Evolutionary conservation across 345 rosid species (phyloP), one percentile per base, ranked within the genome.

Genomic region (Populus tremula): DNA sequence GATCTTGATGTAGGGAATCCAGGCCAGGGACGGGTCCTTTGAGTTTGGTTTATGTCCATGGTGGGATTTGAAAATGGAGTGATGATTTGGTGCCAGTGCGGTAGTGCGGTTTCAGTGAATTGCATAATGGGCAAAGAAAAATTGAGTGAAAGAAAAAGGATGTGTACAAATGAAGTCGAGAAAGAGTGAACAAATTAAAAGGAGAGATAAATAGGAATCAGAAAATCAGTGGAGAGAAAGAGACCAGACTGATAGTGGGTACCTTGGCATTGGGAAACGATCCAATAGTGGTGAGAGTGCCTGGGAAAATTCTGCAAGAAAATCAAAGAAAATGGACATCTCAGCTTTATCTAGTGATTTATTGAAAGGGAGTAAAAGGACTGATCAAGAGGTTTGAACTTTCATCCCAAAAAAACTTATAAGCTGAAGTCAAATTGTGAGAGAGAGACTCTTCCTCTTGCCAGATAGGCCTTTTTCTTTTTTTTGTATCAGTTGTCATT

Each of bases 241-340:
- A 85, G 96, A 94, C 93, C 81, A 86, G 91, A 90, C 96, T 87
- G 82, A 59, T 3, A 80, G 87, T 84, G 91, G 86, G 89, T 81
- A 86, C 88, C 88, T 85, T 75, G n/a, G 77, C 88, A 83, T 82
- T 68, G 91, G 87, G 91, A 89, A 86, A 78, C 85, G 87, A 84
- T 77, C 90, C 93, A 74, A 8, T 69, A 59, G 76, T 64, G 61
- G 77, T 67, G 76, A 83, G 71, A 82, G 1, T 45, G 31, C 65
- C 69, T 53, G 74, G 74, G 69, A 79, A 78, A 85, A 78, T 84
- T 84, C 89, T 83, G 85, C 79, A 82, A 71, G 71, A 77, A 82
- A 80, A 84, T 85, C 84, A 68, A 69, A 79, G 78, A 80, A 80
- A 82, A 87, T 84, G 43, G 91, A 87, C 91, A 70, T 72, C 76